These are phyloP conservation scores for Zymoseptoria passerinii DNA, from an alignment of 2,329 filamentous ascomycete genomes.

Conservation along the genomic window DNA sequence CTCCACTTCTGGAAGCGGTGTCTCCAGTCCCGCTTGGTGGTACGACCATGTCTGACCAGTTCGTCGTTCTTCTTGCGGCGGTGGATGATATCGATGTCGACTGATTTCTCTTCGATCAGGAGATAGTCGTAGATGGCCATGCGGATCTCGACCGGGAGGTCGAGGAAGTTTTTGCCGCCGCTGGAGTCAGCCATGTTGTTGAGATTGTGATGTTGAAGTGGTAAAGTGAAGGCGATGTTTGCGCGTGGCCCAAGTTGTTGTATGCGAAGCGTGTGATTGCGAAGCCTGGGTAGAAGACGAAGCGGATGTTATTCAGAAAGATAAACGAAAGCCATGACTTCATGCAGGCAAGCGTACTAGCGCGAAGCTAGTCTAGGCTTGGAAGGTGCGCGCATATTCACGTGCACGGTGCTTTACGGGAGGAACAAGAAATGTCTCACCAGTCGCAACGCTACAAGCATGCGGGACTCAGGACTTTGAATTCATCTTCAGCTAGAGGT, in stretches of 20 bases:
- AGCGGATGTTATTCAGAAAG: background rate
- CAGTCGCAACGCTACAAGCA: background rate
- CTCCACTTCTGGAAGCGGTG: background rate
- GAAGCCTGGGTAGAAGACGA: background rate
- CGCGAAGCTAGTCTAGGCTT: background rate
- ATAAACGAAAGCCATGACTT: background rate
- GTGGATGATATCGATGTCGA: background rate
- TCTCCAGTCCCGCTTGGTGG: background rate
- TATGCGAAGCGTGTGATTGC: too few species aligned
- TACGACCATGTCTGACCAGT: background rate
- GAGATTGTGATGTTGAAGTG: background rate
- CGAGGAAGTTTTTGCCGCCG: slow-evolving; percentile 1
- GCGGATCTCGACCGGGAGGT: slow-evolving; percentile 9
- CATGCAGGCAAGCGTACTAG: background rate
- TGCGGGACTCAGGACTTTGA: rapidly evolving
- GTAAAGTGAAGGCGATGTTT: background rate
- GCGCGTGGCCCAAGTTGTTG: background rate
- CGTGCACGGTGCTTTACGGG: background rate
- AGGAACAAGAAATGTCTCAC: background rate
- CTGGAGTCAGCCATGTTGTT: background rate
- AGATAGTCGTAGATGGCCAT: slow-evolving; percentile 11
- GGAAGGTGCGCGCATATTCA: background rate
- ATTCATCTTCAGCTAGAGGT: too few species aligned
- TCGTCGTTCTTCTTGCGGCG: background rate
- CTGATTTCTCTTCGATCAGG: slow-evolving; percentile 2